Evolutionary conservation across 2,329 filamentous ascomycete species (phyloP).

Genomic region (Pseudogymnoascus sp.): DNA sequence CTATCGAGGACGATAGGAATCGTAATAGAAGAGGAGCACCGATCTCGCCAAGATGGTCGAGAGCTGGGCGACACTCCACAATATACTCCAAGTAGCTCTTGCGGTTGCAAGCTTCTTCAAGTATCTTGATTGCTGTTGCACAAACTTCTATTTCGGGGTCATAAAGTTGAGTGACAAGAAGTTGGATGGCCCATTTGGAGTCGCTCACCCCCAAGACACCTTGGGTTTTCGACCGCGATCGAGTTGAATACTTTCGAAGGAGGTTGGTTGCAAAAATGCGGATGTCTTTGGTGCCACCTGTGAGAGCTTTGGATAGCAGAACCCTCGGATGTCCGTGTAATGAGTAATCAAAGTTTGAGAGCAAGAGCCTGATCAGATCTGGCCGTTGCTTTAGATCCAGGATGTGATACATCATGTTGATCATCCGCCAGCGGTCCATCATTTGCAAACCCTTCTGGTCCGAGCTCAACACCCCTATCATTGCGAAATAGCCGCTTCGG

Average conservation of each 20-base stretch:
- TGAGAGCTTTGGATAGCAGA: conserved; percentile 87
- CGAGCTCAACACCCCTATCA: conserved; percentile 79
- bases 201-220: conserved; percentile 46
- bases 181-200: conserved; percentile 90
- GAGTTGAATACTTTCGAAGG: conserved; percentile 75
- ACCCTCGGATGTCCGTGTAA: conserved; percentile 84
- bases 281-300: conserved; percentile 83
- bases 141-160: conserved; percentile 96
- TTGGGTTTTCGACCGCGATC: conserved; percentile 36
- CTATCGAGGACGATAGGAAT: conserved; percentile 91
- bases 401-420: conserved; percentile 99
- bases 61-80: conserved; percentile 86
- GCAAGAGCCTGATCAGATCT: conserved; percentile 79
- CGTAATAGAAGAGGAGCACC: conserved; percentile 85
- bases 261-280: conserved; percentile 84
- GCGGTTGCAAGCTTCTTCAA: conserved; percentile 94
- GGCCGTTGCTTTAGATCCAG: conserved; percentile 84
- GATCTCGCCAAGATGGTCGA: conserved; percentile 95
- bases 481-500: conserved; percentile 86
- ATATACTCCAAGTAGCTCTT: conserved; percentile 90
- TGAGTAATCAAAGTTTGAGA: conserved; percentile 89
- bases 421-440: conserved; percentile 93
- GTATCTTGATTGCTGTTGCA: conserved; percentile 89
- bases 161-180: conserved; percentile 97
- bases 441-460: conserved; percentile 79